Conservation (phyloP, 495 filamentous ascomycete genomes). For the Emericellopsis terricola region DNA sequence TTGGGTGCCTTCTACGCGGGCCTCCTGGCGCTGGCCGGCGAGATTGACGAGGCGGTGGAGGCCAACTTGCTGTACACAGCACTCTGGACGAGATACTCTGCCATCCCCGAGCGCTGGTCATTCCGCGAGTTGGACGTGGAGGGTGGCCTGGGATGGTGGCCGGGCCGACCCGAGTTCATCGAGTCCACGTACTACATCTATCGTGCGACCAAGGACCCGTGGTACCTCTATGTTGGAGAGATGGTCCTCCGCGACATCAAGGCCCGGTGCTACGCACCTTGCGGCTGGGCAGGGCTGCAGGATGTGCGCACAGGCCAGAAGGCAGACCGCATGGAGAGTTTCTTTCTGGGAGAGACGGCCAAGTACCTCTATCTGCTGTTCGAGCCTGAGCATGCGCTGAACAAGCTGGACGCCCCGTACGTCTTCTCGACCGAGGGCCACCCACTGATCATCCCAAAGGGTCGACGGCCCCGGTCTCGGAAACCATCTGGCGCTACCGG, state of each 20-base stretch:
- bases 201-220: constrained; percentile 82
- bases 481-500: no score
- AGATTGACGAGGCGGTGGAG: constrained; percentile 76
- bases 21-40: constrained; percentile 68
- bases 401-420: constrained; percentile 66
- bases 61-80: constrained; percentile 81
- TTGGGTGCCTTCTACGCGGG: constrained; percentile 90
- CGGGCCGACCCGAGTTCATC: constrained; percentile 85
- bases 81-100: constrained; percentile 84
- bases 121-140: constrained; percentile 72
- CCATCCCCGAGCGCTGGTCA: constrained; percentile 87
- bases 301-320: constrained; percentile 79
- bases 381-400: constrained; percentile 69
- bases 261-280: constrained; percentile 78
- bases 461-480: background rate
- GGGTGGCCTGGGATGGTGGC: constrained; percentile 81
- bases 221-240: constrained; percentile 90
- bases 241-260: constrained; percentile 86
- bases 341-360: constrained; percentile 89
- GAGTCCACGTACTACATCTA: constrained; percentile 92
- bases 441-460: constrained; percentile 66
- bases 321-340: constrained; percentile 96
- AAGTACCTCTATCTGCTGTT: constrained; percentile 91
- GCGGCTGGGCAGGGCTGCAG: constrained; percentile 90
- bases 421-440: constrained; percentile 96